Evolutionary conservation across 805 yeast species (phyloP), one percentile per base, ranked within the genome.

Genomic region (Cyberlindnera amylophila): DNA sequence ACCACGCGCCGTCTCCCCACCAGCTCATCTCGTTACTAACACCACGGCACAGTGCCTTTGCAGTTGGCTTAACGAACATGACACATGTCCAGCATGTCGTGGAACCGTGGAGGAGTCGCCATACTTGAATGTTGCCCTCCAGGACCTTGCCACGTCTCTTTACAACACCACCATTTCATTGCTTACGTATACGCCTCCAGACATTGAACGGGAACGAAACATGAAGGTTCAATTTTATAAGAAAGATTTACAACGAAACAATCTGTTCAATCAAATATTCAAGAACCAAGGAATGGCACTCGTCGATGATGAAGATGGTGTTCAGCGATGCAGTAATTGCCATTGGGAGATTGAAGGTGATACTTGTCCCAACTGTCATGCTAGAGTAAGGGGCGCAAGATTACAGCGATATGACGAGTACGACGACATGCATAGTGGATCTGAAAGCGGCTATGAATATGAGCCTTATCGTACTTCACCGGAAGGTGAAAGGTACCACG

Each of bases 311-410:
- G 76, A 77, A 23, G 91, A 85, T 53, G 89, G 89, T 2, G 86
- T 84, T 9, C 77, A 84, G 0, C 63, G 91, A 41, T 85, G 93
- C 55, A 76, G 84, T 7, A 74, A 77, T 43, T 85, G 93, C 58
- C 88, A 81, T 54, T 85, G 91, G 91, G 91, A 85, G 53, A 79
- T 83, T 1, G 77, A 76, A 46, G 88, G 86, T 0, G 63, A 71
- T 4, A 67, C 62, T n/a, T 85, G 93, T 54, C 69, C 77, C 6
- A 83, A 84, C 53, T 85, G 93, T 60, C 82, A 83, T 4, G 64
- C 76, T 44, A 58, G 77, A 26, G 71, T 82, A 17, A 55, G 65
- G 17, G 15, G 12, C 3, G 12, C 12, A 4, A 6, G 24, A n/a
- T 11, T 18, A 19, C 24, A 12, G 26, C 23, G 13, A 32, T 7